phyloP scores from a whole-genome alignment of 2,329 filamentous ascomycete genomes.

The Westerdykella ornata region DNA sequence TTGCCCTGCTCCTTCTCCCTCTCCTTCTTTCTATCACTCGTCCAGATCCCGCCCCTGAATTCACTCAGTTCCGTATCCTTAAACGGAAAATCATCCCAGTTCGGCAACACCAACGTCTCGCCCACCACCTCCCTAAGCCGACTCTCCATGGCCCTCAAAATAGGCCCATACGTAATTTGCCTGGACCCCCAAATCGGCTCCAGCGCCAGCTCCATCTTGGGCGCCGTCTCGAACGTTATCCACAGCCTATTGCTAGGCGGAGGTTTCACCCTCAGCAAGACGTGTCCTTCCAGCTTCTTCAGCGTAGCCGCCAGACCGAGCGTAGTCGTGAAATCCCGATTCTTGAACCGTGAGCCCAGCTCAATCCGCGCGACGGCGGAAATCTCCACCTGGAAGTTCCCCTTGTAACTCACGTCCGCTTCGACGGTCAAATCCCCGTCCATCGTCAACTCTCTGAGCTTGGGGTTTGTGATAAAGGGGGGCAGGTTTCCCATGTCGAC shows the following conservation, averaged over 20 bases:
- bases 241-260: constrained; percentile 94
- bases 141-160: constrained; percentile 88
- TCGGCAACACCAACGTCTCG: constrained; percentile 84
- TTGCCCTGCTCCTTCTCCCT: background rate
- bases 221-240: constrained; percentile 90
- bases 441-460: constrained; percentile 80
- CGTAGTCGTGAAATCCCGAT: constrained; percentile 66
- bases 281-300: constrained; percentile 77
- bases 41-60: constrained; percentile 82
- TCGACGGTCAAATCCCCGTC: constrained; percentile 86
- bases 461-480: constrained; percentile 81
- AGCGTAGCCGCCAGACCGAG: constrained; percentile 79
- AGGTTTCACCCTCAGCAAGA: constrained; percentile 82
- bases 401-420: constrained; percentile 79
- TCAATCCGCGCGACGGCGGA: constrained; percentile 91
- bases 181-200: constrained; percentile 92
- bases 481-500: constrained; percentile 83
- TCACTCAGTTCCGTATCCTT: constrained; percentile 69
- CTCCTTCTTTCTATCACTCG: constrained; percentile 29
- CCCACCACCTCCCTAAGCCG: constrained; percentile 89
- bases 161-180: constrained; percentile 90
- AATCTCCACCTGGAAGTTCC: constrained; percentile 83
- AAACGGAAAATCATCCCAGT: constrained; percentile 95
- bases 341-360: constrained; percentile 79
- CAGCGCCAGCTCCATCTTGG: constrained; percentile 87